Percentiles rank a stretch among this genome's conserved stretches.
Conservation (phyloP, 495 filamentous ascomycete species). For the Penicillium macrosclerotiorum region DNA sequence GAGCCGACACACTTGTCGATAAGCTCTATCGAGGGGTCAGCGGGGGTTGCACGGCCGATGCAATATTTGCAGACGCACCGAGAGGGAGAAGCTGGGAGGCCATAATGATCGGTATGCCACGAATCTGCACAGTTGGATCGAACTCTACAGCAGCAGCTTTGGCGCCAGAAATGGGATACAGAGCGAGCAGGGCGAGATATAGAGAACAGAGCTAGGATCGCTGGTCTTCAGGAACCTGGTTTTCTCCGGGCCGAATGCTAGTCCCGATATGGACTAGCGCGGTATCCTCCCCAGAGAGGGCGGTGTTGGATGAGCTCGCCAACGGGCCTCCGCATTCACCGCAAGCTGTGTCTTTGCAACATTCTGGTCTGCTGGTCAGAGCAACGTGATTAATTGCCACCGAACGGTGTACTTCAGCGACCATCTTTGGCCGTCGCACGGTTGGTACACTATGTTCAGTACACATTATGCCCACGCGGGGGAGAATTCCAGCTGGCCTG, state of each 20-base stretch:
- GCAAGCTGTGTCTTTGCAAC: not conserved
- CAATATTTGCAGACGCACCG: slow-evolving; percentile 43
- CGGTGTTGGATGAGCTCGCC: not conserved
- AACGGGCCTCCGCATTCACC: not conserved
- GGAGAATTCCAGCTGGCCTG: slow-evolving; percentile 20
- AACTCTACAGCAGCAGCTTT: not conserved
- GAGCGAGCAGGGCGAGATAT: slow-evolving; percentile 7
- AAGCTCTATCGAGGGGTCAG: slow-evolving; percentile 62
- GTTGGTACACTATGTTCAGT: slow-evolving; percentile 20
- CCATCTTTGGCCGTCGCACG: not conserved
- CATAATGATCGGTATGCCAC: slow-evolving; percentile 43
- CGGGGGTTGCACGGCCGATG: slow-evolving; percentile 4
- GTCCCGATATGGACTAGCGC: slow-evolving; percentile 11
- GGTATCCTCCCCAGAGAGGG: slow-evolving; percentile 1
- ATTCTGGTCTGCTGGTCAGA: not conserved
- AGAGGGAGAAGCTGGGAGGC: slow-evolving; percentile 78
- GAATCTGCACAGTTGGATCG: not conserved
- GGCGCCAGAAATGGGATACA: not conserved
- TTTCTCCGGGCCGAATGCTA: slow-evolving; percentile 14
- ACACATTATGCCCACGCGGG: slow-evolving; percentile 23
- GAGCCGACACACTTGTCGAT: slow-evolving; percentile 99
- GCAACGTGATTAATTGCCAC: not conserved
- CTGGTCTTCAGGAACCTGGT: slow-evolving; percentile 14
- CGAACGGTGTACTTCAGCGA: not conserved
- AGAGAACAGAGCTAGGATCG: slow-evolving; percentile 14